Evolutionary conservation across 2,329 filamentous ascomycete species (phyloP), one percentile per base, ranked within the genome.

Genomic region (Phaeosphaeriaceae sp.): DNA sequence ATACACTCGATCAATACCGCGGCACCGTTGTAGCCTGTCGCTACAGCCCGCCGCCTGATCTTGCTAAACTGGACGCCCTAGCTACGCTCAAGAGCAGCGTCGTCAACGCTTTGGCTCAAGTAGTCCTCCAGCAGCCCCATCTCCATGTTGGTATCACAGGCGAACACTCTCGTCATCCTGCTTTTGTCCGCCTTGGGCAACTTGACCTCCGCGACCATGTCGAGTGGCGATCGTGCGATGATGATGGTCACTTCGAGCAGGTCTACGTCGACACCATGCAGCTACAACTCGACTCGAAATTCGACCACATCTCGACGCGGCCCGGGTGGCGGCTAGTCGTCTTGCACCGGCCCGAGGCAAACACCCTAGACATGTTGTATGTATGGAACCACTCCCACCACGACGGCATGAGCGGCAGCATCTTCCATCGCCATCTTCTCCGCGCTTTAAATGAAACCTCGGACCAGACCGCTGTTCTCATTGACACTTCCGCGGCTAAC

Each of bases 21-120:
- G 83, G 83, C 20, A 63, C 66, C n/a, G 65, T 85, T 1, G 78
- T 82, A 18, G 79, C 79, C 9, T 71, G 82, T n/a, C 75, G 77
- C 28, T 73, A 77, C 26, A 74, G 77, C 63, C 40, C 34, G 23
- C 56, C 45, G 16, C 40, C 49, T 45, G 37, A n/a, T 45, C 56
- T 60, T 47, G 28, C 46, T 23, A 33, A 21, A 38, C 39, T 37
- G 33, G 56, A 52, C 18, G 18, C 45, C 4, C 50, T 52, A n/a
- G 33, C 42, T 9, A 49, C 32, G 21, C 48, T 58, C 16, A 53
- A 58, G 38, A 13, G 15, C 20, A 20, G 17, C n/a, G 35, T 58
- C 20, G 33, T 16, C 38, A 33, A 50, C 32, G 54, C 54, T 26
- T 4, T 58, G 16, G 23, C 45, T 13, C 48, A 42, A 35, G 42